A percentile compares a stretch with the other conserved stretches of the same genome.
Conservation (phyloP, 345 rosid species). For the Orychophragmus violaceus region DNA sequence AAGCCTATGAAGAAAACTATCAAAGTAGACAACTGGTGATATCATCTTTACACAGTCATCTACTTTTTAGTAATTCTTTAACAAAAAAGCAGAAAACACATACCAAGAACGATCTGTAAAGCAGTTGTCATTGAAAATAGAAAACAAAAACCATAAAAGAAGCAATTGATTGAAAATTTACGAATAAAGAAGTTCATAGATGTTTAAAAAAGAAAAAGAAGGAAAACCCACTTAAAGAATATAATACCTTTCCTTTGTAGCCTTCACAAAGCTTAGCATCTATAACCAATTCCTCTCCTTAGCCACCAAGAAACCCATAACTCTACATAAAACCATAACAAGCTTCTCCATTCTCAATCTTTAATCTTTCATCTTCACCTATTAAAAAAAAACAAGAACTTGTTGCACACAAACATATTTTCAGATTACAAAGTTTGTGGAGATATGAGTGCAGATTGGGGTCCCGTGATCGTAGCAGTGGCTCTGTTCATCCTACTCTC, state of each 20-base stretch:
- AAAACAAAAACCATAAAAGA: conserved; percentile 16
- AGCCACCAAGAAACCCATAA: conserved; percentile 29
- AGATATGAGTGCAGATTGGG: conserved; percentile 79
- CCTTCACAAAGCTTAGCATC: conserved; percentile 33
- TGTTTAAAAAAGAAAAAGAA: background rate
- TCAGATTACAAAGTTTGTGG: background rate
- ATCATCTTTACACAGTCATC: conserved; percentile 15
- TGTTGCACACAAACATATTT: conserved; percentile 2
- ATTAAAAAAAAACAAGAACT: background rate
- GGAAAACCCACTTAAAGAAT: conserved; percentile 23
- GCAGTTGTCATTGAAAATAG: conserved; percentile 9
- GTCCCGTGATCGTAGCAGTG: conserved; percentile 70
- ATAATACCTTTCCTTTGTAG: conserved; percentile 32
- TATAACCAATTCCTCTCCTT: conserved; percentile 22
- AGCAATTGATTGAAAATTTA: conserved; percentile 18
- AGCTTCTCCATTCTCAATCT: conserved; percentile 1
- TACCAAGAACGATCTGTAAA: conserved; percentile 29
- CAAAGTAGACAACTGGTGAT: conserved; percentile 13
- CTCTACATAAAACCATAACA: conserved; percentile 32
- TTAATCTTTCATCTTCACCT: background rate
- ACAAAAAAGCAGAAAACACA: conserved; percentile 21
- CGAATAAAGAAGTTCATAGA: background rate
- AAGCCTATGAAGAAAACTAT: conserved; percentile 12
- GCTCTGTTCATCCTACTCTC: conserved; percentile 74
- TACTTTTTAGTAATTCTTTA: conserved; percentile 16